These are phyloP conservation scores for Venturia carpophila DNA, from an alignment of 2,329 filamentous ascomycete species.

Conservation along the genomic window DNA sequence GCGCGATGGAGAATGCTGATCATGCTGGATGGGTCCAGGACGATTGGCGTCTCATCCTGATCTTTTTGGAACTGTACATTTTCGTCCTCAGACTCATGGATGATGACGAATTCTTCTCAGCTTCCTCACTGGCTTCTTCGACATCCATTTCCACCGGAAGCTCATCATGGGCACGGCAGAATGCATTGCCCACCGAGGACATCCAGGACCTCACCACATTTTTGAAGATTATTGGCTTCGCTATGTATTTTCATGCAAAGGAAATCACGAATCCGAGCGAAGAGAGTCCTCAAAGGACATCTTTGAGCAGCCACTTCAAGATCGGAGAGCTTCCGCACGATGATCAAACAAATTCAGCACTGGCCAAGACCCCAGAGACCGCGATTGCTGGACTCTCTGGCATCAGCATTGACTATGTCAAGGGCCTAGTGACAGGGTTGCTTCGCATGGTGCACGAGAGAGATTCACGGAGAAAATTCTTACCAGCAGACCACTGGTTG, in stretches of 20 bases:
- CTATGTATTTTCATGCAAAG: constrained; percentile 73
- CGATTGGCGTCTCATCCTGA: constrained; percentile 81
- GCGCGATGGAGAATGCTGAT: constrained; percentile 2
- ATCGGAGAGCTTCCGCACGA: background rate
- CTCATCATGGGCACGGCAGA: constrained; percentile 50
- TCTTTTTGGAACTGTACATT: constrained; percentile 90
- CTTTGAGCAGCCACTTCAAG: constrained; percentile 25
- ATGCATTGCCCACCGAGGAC: constrained; percentile 63
- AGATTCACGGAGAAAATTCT: constrained; percentile 79
- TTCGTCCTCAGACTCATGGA: constrained; percentile 91
- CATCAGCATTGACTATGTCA: constrained; percentile 69
- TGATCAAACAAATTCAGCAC: constrained; percentile 17
- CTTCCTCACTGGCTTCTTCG: constrained; percentile 12
- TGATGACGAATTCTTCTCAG: constrained; percentile 87
- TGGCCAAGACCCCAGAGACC: constrained; percentile 29
- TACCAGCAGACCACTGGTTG: constrained; percentile 81
- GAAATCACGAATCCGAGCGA: constrained; percentile 44
- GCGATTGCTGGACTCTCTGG: constrained; percentile 58
- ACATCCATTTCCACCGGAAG: constrained; percentile 21
- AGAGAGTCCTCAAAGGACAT: constrained; percentile 7
- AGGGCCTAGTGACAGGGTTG: constrained; percentile 69
- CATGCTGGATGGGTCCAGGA: constrained; percentile 29
- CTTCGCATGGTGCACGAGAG: constrained; percentile 86
- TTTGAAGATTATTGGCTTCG: constrained; percentile 83
- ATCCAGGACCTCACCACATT: constrained; percentile 71